Conservation (phyloP, 2,329 filamentous ascomycete species). For the Clarireedia paspali region DNA sequence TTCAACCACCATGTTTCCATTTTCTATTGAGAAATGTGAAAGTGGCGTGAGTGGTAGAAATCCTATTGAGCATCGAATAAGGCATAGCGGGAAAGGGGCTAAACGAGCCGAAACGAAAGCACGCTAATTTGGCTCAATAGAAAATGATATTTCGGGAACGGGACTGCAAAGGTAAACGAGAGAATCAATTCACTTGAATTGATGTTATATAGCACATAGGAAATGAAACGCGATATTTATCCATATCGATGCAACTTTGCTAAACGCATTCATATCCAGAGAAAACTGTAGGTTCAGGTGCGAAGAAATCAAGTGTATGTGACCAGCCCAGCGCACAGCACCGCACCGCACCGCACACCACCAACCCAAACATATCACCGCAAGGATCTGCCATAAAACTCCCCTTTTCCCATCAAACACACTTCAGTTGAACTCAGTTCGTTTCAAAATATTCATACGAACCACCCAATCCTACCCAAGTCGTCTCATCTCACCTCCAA, state of each 20-base stretch:
- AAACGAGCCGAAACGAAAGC: slow-evolving; percentile 3
- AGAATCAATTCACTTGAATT: too few species aligned
- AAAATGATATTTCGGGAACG: neutral
- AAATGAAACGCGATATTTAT: too few species aligned
- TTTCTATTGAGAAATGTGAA: neutral
- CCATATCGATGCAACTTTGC: too few species aligned
- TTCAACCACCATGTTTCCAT: neutral
- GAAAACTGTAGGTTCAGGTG: too few species aligned
- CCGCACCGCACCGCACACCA: neutral
- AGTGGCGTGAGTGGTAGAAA: neutral
- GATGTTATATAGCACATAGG: too few species aligned
- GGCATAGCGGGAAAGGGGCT: slow-evolving; percentile 9
- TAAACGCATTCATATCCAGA: too few species aligned
- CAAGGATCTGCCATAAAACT: neutral
- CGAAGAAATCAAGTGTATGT: too few species aligned
- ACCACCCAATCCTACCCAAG: too few species aligned
- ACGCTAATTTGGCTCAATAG: neutral
- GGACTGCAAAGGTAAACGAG: too few species aligned
- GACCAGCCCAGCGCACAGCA: neutral
- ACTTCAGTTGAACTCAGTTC: too few species aligned
- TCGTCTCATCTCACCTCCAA: neutral
- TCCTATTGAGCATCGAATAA: slow-evolving; percentile 6
- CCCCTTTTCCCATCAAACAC: too few species aligned
- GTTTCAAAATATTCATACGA: too few species aligned
- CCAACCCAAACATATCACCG: neutral